Evolutionary conservation across 306 rosid genomes (phyloP).

Genomic region (Trifolium dubium): DNA sequence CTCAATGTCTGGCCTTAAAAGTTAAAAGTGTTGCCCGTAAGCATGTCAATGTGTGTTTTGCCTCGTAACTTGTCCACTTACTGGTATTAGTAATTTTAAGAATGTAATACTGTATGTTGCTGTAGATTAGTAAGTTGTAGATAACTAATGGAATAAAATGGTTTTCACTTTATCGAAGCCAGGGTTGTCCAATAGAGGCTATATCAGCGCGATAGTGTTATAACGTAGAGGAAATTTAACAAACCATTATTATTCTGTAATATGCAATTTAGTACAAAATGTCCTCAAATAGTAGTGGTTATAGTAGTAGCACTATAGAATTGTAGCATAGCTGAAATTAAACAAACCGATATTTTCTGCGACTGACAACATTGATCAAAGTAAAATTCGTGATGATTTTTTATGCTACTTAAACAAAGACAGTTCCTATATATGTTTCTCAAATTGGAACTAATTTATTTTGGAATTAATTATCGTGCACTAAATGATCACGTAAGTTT

Average conservation of each 20-base stretch:
- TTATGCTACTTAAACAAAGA: not conserved
- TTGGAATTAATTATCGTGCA: not conserved
- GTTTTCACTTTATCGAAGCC: constrained; percentile 14
- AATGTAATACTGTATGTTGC: not conserved
- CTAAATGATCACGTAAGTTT: not conserved
- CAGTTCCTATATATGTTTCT: not conserved
- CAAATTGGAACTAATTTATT: not conserved
- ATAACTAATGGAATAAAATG: not conserved
- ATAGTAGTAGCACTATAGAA: too few species aligned
- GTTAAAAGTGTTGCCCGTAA: not conserved
- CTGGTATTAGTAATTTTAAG: not conserved
- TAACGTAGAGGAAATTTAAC: too few species aligned
- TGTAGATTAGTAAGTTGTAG: not conserved
- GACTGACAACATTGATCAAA: not conserved
- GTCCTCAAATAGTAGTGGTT: not conserved
- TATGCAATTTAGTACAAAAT: not conserved
- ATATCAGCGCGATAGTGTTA: not conserved
- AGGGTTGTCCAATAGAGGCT: too few species aligned
- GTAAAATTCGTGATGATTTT: not conserved
- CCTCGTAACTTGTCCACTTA: not conserved
- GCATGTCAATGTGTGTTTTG: not conserved
- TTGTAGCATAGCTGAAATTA: too few species aligned
- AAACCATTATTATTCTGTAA: not conserved
- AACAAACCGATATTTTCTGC: not conserved
- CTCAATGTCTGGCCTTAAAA: not conserved